A percentile compares a stretch with the other conserved stretches of the same genome.
phyloP scores from a whole-genome alignment of 2,329 filamentous ascomycete species.

The Incumbomyces lentus region DNA sequence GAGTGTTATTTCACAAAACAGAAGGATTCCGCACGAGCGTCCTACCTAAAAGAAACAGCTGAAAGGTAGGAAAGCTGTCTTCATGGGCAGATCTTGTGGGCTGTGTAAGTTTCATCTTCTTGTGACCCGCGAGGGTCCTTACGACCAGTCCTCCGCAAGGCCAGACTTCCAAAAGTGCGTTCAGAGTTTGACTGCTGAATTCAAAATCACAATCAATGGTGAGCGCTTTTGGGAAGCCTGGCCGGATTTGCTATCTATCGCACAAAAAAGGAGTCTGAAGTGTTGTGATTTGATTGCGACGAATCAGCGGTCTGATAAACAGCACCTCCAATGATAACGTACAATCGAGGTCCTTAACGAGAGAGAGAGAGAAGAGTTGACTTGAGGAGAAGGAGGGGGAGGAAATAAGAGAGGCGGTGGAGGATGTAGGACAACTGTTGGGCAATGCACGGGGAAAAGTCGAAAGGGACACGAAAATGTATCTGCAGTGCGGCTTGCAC shows the following conservation, averaged over 20 bases:
- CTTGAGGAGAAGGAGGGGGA: too few species aligned
- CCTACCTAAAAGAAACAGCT: constrained; percentile 77
- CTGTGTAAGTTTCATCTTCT: constrained; percentile 51
- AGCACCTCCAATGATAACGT: too few species aligned
- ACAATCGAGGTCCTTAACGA: too few species aligned
- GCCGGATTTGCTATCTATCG: background rate
- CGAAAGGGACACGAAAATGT: too few species aligned
- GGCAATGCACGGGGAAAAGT: too few species aligned
- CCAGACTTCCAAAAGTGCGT: background rate
- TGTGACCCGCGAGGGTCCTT: constrained; percentile 40
- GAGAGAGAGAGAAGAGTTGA: too few species aligned
- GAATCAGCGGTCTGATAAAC: background rate
- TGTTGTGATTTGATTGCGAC: background rate
- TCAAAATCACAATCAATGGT: constrained; percentile 1
- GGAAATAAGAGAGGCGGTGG: too few species aligned
- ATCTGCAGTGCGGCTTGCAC: too few species aligned
- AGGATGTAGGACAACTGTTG: too few species aligned
- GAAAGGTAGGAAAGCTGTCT: constrained; percentile 67
- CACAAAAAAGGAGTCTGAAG: too few species aligned
- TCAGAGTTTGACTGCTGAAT: background rate
- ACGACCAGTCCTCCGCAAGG: constrained; percentile 27
- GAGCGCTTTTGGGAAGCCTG: background rate
- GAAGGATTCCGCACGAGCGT: constrained; percentile 11
- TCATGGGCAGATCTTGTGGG: constrained; percentile 45
- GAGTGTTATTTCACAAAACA: background rate